Evolutionary conservation across 176 grass and related monocot genomes (phyloP).

Genomic region (Ananas comosus): DNA sequence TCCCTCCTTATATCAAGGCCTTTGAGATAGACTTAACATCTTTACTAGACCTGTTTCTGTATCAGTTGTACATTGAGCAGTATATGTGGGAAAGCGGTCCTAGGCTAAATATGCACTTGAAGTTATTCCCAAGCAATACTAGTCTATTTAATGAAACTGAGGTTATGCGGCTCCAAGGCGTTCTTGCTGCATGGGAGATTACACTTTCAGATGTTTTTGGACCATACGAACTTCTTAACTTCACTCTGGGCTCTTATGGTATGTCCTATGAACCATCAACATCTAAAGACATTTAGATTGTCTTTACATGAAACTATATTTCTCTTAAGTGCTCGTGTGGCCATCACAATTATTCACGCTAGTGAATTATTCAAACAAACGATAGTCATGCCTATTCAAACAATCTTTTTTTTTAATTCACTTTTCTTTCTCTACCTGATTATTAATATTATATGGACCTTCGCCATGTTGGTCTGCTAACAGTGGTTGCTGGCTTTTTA

Average conservation of each 20-base stretch:
- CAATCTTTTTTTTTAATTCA: too few species aligned
- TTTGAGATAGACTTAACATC: slow-evolving; percentile 49
- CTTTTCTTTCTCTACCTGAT: too few species aligned
- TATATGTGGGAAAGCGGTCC: slow-evolving; percentile 63
- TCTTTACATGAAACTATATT: too few species aligned
- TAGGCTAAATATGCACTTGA: slow-evolving; percentile 70
- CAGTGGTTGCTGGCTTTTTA: not conserved
- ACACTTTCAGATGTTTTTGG: slow-evolving; percentile 68
- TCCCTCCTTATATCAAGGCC: slow-evolving; percentile 43
- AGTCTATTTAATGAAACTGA: slow-evolving; percentile 49
- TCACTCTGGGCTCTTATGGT: slow-evolving; percentile 68
- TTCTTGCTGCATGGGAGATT: slow-evolving; percentile 72
- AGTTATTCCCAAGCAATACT: slow-evolving; percentile 67
- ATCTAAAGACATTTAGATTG: not conserved
- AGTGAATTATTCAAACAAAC: too few species aligned
- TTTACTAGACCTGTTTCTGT: slow-evolving; percentile 28
- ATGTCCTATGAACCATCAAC: slow-evolving; percentile 7
- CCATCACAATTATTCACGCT: too few species aligned
- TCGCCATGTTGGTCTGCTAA: not conserved
- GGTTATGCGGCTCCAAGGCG: slow-evolving; percentile 29
- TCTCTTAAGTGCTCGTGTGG: too few species aligned
- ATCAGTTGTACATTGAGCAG: slow-evolving; percentile 58
- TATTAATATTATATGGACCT: not conserved
- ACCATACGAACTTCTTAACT: slow-evolving; percentile 91
- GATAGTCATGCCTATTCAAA: too few species aligned